These are phyloP conservation scores for Tuber brumale DNA, from an alignment of 495 filamentous ascomycete species.

Conservation along the genomic window DNA sequence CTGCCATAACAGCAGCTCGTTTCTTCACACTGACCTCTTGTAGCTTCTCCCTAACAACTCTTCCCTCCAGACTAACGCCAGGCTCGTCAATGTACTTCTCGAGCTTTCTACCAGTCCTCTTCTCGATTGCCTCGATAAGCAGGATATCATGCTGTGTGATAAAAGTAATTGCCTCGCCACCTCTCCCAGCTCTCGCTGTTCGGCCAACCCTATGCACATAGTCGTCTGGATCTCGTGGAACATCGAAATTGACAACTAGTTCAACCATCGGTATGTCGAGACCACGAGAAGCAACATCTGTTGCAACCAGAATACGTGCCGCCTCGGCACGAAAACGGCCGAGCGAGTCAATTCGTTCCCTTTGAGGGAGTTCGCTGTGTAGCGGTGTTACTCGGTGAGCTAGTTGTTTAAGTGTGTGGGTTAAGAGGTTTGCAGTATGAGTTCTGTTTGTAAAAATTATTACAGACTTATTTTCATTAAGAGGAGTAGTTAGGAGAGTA, in stretches of 20 bases:
- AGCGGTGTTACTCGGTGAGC: constrained; percentile 85
- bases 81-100: constrained; percentile 70
- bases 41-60: constrained; percentile 73
- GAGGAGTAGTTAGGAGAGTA: constrained; percentile 71
- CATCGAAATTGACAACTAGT: constrained; percentile 88
- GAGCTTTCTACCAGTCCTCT: constrained; percentile 72
- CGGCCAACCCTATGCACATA: constrained; percentile 95
- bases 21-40: constrained; percentile 90
- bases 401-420: constrained; percentile 74
- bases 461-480: constrained; percentile 62
- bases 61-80: constrained; percentile 77
- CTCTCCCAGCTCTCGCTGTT: constrained; percentile 82
- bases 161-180: constrained; percentile 75
- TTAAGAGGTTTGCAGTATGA: constrained; percentile 76
- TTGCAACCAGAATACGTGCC: constrained; percentile 84
- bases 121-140: constrained; percentile 79
- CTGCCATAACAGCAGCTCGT: constrained; percentile 75
- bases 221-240: constrained; percentile 91
- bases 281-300: constrained; percentile 91
- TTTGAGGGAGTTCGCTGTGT: constrained; percentile 77
- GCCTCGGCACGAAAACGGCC: constrained; percentile 87
- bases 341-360: constrained; percentile 75
- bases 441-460: constrained; percentile 97
- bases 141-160: constrained; percentile 88
- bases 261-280: constrained; percentile 90